Conservation (phyloP, 1,284 basidiomycete genomes). For the Stereum hirsutum region DNA sequence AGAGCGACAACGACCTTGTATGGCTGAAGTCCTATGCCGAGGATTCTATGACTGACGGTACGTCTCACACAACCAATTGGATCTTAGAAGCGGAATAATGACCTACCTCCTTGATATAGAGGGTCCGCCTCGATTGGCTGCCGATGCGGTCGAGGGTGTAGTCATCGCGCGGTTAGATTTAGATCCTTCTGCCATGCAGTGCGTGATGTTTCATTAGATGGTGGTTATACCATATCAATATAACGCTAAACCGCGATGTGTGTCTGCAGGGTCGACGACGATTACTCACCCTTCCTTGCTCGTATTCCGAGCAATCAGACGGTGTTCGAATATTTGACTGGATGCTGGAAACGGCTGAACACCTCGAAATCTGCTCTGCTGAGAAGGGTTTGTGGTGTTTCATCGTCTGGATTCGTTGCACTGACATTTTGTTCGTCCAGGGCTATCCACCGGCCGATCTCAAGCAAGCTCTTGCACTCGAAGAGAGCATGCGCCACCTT, state of each 20-base stretch:
- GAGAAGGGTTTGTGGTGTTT: constrained; percentile 44
- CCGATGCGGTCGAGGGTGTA: constrained; percentile 66
- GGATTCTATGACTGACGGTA: constrained; percentile 7
- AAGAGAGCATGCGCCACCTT: constrained; percentile 72
- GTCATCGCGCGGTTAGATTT: constrained; percentile 86
- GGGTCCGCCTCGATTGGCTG: constrained; percentile 30
- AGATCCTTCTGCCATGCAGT: constrained; percentile 69
- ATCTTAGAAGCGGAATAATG: no score
- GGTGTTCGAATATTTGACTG: constrained; percentile 84
- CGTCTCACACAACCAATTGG: no score
- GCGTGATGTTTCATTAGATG: constrained; percentile 24
- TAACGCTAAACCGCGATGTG: background rate
- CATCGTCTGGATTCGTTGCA: background rate
- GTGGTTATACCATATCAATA: background rate
- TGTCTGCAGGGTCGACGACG: constrained; percentile 63
- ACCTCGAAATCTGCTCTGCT: constrained; percentile 41
- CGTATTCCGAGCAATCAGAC: constrained; percentile 76
- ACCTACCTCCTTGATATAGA: background rate
- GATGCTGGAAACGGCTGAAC: constrained; percentile 85
- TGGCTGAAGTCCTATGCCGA: constrained; percentile 59
- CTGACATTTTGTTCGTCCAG: constrained; percentile 26
- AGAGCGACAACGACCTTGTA: constrained; percentile 61
- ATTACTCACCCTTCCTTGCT: constrained; percentile 70
- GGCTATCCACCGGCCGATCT: constrained; percentile 54
- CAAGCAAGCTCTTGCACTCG: constrained; percentile 46